Base-by-base conservation (phyloP, 257 asterid species). In the Ehretia macrophylla region DNA sequence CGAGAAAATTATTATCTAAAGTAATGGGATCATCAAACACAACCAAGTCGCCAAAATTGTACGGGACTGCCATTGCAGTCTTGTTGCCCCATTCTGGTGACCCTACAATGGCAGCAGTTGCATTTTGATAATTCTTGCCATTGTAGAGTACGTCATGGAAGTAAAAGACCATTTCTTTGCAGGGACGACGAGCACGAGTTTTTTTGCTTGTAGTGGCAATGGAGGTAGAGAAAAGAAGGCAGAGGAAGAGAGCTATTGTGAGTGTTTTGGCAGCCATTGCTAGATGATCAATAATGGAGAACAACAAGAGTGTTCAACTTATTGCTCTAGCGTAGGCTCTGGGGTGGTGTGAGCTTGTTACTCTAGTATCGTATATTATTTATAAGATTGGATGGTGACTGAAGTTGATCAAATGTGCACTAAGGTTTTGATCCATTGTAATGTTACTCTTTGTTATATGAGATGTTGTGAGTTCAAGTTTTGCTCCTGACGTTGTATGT, bases 21-120 rank as follows among this genome's bases (percentile, higher is more conserved):
- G 97, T 90, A 4, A 90, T 79, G 11, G 97, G 96, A 38, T 90
- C 96, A 51, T 90, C 90, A 54, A 90, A 90, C 5, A 87, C 75
- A 1, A 85, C 85, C 39, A 90, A 45, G 66, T 87, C 64, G 0
- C 97, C 97, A 12, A 83, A 90, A 21, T 79, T 77, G 51, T 45
- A 67, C 10, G 74, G 83, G 0, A 21, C 42, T 0, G 87, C 78
- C 51, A 90, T 11, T 1, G 74, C 72, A 4, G 93, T 87, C 19
- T 21, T 72, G 80, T 83, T 83, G 0, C 84, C 93, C 95, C 96
- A 79, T 0, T 72, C 72, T 0, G 96, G 97, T 0, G 95, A 64
- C 14, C 80, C 97, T 0, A 90, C 83, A 0, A 90, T 87, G 75
- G 79, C 78, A 0, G 97, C 32, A 0, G 97, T 90, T 1, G 97